Evolutionary conservation across 441 rosid genomes (phyloP), one percentile per base, ranked within the genome.

Genomic region (Manihot esculenta): DNA sequence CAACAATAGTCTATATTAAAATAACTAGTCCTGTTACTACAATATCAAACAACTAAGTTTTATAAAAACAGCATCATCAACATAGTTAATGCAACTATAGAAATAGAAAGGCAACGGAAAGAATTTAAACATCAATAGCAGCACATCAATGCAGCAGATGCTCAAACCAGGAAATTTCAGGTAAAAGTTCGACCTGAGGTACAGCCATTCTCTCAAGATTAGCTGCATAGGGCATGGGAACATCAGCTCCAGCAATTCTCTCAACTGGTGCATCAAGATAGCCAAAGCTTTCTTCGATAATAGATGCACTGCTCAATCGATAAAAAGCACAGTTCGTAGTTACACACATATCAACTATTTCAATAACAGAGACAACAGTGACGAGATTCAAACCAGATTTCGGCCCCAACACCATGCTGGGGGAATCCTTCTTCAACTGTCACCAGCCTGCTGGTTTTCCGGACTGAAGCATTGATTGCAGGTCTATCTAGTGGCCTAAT

Each of bases 371-470:
- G 51, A 71, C 42, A 60, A 15, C 33, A 21, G 44, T 27, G 26
- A 48, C 38, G 68, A 69, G 67, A 71, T 26, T 56, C 30, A 54
- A 69, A 94, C 98, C 99, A 87, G 80, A 94, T 94, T 80, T 94
- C 99, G 49, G 99, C 96, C 18, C 99, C 94, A 78, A 94, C 89
- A 57, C 98, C 99, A 72, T 94, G 96, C 80, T 94, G 97, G 75
- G 98, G 99, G 76, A 89, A 90, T 70, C 96, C 99, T 86, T 94
- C 98, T 79, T 94, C 99, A 20, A 92, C 92, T 50, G 99, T 92
- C 41, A 94, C 96, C 77, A 92, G 85, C 77, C 99, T 83, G 87
- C 85, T 94, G 61, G 99, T 94, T 83, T 94, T 94, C 74, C 97
- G 87, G 24, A 94, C 98, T 33, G 99, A 94, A 54, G 89, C 84